Evolutionary conservation across 1,139 yeast species (phyloP).

Genomic region (Candida neerlandica): DNA sequence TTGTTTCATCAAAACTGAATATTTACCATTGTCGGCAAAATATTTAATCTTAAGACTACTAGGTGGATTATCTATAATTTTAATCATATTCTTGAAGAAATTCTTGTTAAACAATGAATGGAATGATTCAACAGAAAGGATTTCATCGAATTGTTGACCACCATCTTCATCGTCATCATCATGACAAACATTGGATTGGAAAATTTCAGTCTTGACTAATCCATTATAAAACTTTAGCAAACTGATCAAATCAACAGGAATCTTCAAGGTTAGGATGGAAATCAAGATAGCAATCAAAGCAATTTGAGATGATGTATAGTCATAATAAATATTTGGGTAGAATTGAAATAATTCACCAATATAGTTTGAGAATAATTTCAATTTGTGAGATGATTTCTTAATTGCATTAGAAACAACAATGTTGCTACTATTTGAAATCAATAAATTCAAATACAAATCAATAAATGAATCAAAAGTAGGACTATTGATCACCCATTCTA

Average conservation of each 20-base stretch:
- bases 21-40: constrained; percentile 40
- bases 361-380: constrained; percentile 59
- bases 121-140: constrained; percentile 24
- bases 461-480: constrained; percentile 66
- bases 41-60: constrained; percentile 46
- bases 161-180: not conserved
- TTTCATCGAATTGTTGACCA: constrained; percentile 15
- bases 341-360: constrained; percentile 68
- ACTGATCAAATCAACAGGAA: constrained; percentile 29
- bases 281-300: constrained; percentile 54
- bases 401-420: constrained; percentile 27
- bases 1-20: constrained; percentile 39
- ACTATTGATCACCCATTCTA: constrained; percentile 56
- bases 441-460: constrained; percentile 49
- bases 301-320: constrained; percentile 56
- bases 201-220: constrained; percentile 20
- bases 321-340: constrained; percentile 59
- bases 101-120: constrained; percentile 19
- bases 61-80: constrained; percentile 49
- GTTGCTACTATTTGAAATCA: constrained; percentile 21
- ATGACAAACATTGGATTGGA: constrained; percentile 11
- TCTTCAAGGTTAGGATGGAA: constrained; percentile 28
- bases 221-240: constrained; percentile 26
- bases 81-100: constrained; percentile 35
- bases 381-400: constrained; percentile 39